Evolutionary conservation across 2,329 filamentous ascomycete species (phyloP).

Genomic region (Alternaria arborescens): DNA sequence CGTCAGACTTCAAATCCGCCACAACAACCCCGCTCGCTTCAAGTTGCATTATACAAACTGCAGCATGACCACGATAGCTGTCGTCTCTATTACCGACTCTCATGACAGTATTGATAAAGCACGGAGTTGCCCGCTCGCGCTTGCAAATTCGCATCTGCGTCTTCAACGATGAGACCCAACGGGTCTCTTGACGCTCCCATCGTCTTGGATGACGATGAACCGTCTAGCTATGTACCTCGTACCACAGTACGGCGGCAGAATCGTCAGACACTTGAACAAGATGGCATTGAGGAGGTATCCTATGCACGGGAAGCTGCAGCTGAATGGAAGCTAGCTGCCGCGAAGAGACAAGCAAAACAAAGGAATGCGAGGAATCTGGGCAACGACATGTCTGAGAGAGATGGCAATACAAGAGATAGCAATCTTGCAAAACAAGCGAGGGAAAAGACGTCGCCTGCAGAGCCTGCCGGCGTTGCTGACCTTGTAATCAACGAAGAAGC

Average conservation of each 20-base stretch:
- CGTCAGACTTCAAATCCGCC: background rate
- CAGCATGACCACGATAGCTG: background rate
- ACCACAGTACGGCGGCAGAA: background rate
- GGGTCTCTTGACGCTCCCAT: constrained; percentile 14
- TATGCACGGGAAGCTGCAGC: constrained; percentile 5
- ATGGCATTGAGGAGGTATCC: constrained; percentile 11
- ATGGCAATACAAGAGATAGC: background rate
- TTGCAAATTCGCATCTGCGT: background rate
- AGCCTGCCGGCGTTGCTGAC: constrained; percentile 7
- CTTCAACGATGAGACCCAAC: constrained; percentile 8
- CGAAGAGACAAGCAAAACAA: constrained; percentile 2
- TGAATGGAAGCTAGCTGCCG: constrained; percentile 12
- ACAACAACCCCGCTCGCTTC: background rate
- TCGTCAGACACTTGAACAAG: constrained; percentile 11
- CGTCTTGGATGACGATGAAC: constrained; percentile 1
- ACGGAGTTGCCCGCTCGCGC: background rate
- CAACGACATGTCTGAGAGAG: background rate
- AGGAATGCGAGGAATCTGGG: background rate
- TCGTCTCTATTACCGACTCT: background rate
- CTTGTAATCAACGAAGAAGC: constrained; percentile 9
- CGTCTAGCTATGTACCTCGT: background rate
- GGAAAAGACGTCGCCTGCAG: constrained; percentile 2
- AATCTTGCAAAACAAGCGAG: background rate
- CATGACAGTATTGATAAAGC: constrained; percentile 2
- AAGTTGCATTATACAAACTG: background rate